phyloP scores from a whole-genome alignment of 2,329 filamentous ascomycete species.

The Fusarium dlaminii region DNA sequence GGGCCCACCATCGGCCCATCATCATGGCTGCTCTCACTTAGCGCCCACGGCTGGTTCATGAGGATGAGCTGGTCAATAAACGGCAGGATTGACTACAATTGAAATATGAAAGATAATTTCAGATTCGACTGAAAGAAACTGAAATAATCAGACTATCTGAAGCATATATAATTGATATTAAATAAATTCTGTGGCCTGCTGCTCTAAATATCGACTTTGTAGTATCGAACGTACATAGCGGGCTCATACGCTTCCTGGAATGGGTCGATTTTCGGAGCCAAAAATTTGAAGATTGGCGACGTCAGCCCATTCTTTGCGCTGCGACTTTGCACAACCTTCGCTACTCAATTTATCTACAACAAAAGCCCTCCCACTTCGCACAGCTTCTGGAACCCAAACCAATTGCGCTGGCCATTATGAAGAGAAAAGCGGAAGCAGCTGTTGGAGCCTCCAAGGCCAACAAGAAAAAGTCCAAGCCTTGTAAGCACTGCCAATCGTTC shows the following conservation, averaged over 20 bases:
- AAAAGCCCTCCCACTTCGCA: slow-evolving; percentile 2
- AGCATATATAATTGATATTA: neutral
- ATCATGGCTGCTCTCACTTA: slow-evolving; percentile 31
- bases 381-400: slow-evolving; percentile 7
- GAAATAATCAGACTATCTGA: neutral
- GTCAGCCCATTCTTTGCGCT: slow-evolving; percentile 42
- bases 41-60: slow-evolving; percentile 13
- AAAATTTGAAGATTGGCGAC: slow-evolving; percentile 39
- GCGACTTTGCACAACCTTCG: slow-evolving; percentile 23
- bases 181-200: neutral
- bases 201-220: neutral
- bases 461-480: slow-evolving; percentile 64
- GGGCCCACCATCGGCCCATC: slow-evolving; percentile 26
- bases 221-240: slow-evolving; percentile 8
- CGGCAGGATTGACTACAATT: slow-evolving; percentile 1
- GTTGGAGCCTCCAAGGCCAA: slow-evolving; percentile 53
- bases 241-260: slow-evolving; percentile 15
- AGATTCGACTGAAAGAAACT: neutral
- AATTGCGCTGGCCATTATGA: slow-evolving; percentile 54
- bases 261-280: slow-evolving; percentile 44
- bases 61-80: neutral
- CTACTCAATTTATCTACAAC: slow-evolving; percentile 1
- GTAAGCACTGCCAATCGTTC: slow-evolving; percentile 46
- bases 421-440: slow-evolving; percentile 66
- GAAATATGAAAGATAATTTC: neutral